Evolutionary conservation across 2,329 filamentous ascomycete genomes (phyloP).

Genomic region (Thelonectria discophora): DNA sequence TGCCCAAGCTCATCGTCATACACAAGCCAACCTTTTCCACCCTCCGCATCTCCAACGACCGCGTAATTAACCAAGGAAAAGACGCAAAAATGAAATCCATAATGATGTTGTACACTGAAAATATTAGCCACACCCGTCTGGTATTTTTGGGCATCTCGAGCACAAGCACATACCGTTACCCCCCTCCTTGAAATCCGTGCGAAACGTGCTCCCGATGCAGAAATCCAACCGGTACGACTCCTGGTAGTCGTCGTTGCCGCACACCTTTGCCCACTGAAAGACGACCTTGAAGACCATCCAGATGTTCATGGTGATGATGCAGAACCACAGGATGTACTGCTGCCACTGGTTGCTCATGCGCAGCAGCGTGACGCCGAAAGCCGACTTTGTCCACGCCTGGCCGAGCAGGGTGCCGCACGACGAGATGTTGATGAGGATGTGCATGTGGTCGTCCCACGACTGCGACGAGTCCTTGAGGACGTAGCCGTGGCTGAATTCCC

Average conservation of each 20-base stretch:
- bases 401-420: conserved; percentile 50
- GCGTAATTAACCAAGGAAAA: conserved; percentile 61
- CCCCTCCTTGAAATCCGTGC: conserved; percentile 57
- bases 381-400: conserved; percentile 50
- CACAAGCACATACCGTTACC: conserved; percentile 57
- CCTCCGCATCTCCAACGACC: conserved; percentile 56
- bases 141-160: too few species aligned
- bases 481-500: conserved; percentile 58
- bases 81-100: conserved; percentile 62
- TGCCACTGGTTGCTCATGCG: conserved; percentile 56
- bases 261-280: conserved; percentile 60
- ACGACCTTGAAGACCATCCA: conserved; percentile 59
- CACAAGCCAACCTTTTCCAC: conserved; percentile 61
- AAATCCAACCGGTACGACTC: conserved; percentile 59
- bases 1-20: conserved; percentile 60
- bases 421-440: conserved; percentile 58
- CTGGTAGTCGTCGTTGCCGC: conserved; percentile 52
- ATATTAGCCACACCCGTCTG: too few species aligned
- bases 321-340: conserved; percentile 56
- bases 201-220: conserved; percentile 51
- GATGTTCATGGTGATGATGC: conserved; percentile 58
- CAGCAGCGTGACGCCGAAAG: conserved; percentile 49
- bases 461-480: conserved; percentile 49
- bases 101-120: conserved; percentile 60
- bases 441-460: conserved; percentile 62